Base-by-base conservation (phyloP, 129 eudicot genomes). In the Deinandra increscens region DNA sequence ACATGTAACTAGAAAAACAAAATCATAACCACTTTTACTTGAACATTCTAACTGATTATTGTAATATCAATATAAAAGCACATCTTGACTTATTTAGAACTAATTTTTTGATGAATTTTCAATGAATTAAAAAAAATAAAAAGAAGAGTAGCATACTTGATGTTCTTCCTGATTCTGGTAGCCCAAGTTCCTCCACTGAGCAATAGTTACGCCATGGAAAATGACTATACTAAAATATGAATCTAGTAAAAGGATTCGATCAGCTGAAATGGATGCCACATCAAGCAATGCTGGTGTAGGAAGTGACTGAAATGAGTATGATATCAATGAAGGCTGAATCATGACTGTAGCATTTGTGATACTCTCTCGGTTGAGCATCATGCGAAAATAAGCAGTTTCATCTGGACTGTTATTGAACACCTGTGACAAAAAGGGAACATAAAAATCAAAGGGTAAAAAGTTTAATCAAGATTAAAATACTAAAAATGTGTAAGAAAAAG, bases 371-470 rank as follows among this genome's bases (percentile, higher is more conserved):
- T 88, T 85, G 79, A 91, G 67, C 89, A 88, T 79, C 71, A 91
- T 84, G 79, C 97, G 96, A 73, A 91, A 91, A 82, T 88, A 91
- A 62, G 97, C 97, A 0, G 97, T 88, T 86, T 91, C 97, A 79
- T 91, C 97, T 11, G 97, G 96, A 77, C 97, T 91, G 79, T 91
- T 91, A 73, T 91, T 91, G 12, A 91, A 91, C 61, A 91, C 96
- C 96, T 91, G 75, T 41, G 23, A 60, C 14, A 31, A 59, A 58
- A 54, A 43, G 11, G 12, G 26, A 5, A 11, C 64, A 53, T 33
- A 68, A 5, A 23, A 20, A 46, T 9, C 23, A 46, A 67, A 46
- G 37, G 9, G 60, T 67, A 37, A 48, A 29, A 15, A 10, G 9
- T 31, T 66, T 66, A 9, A 41, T 36, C 66, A 60, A 36, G 26